Base-by-base conservation (phyloP, 108 stramenopile species). In the Nitzschia putrida region DNA sequence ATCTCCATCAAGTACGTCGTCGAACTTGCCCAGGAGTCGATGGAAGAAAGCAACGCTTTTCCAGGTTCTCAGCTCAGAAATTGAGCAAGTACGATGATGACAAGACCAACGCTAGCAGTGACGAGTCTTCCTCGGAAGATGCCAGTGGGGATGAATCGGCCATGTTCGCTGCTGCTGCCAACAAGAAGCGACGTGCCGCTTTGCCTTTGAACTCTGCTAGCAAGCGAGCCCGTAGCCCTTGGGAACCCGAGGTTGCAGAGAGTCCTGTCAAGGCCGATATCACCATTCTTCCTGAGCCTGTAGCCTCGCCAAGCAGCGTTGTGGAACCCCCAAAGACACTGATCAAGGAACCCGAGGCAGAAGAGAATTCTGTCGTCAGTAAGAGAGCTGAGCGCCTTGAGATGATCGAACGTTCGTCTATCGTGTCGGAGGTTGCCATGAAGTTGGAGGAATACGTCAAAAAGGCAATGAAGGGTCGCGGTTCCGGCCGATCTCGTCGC, bases 1-100 rank as follows among this genome's bases (percentile, higher is more conserved):
- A 95, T 40, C 80, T 97, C n/a, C 77, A 88, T 61, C 64, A 90
- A 44, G 80, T 98, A 12, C 83, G 95, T 57, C 93, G 97, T 42
- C 81, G 96, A 56, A 92, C 93, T 39, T 91, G 90, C 61, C 86
- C 87, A 24, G 89, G 88, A 13, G 77, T 86, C 47, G 92, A 90
- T 70, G 92, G 92, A 39, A 74, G 92, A 61, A 93, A 85, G 76
- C 77, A 88, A 61, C 83, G 87, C 51, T 85, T 80, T 56, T 81
- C 84, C 29, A 52, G 76, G 8, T 64, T 51, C 38, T 73, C 79
- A 34, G 73, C 73, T 12, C 72, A 68, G 61, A 70, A 70, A 53
- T 43, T 72, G 34, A 72, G 64, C 67, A 57, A 77, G 58, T 59
- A 57, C 7, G 47, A 41, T 56, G 64, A 68, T 50, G 67, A 65